Base-by-base conservation (phyloP, 2,329 filamentous ascomycete species). In the Rhexocercosporidium sp. region DNA sequence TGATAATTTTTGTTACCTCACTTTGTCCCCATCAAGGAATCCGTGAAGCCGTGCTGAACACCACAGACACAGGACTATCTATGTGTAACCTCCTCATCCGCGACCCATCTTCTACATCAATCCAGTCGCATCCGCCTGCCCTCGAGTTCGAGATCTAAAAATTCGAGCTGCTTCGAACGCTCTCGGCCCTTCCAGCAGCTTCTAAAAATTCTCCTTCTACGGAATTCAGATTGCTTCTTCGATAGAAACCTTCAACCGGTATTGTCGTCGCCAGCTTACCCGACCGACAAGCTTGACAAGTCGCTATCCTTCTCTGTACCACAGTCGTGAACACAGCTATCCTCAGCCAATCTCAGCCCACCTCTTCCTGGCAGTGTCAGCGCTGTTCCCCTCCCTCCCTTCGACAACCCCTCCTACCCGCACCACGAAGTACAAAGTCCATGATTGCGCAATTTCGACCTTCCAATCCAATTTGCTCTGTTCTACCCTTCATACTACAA, bases 401-500 rank as follows among this genome's bases (percentile, higher is more conserved):
- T 18, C 62, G 56, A 51, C 59, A 27, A 56, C 64, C 53, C 65
- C 66, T 67, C 67, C 27, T 47, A 25, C 29, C 39, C 39, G 39
- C 59, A n/a, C 53, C 18, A 64, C 69, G 41, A 66, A 70, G 65
- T n/a, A 64, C 69, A 44, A 66, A 70, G 65, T 70, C 60, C 68
- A 72, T 72, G 71, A 69, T 72, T 66, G 71, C 70, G 72, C 71
- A 69, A 72, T 71, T 73, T 66, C 65, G 20, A 59, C 47, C 31
- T 49, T 44, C 53, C 63, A 46, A 39, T 39, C 14, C 49, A 44
- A 49, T 29, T 64, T 62, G 44, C 54, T 44, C 59, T 62, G 49
- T 62, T 47, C 53, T 65, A 37, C 56, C 31, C 64, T 65, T 66
- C 59, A 63, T 68, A 67, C 64, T 54, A 54, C 67, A 59, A 70